Evolutionary conservation across 2,329 filamentous ascomycete species (phyloP), one percentile per base, ranked within the genome.

Genomic region (Aciculosporium take): DNA sequence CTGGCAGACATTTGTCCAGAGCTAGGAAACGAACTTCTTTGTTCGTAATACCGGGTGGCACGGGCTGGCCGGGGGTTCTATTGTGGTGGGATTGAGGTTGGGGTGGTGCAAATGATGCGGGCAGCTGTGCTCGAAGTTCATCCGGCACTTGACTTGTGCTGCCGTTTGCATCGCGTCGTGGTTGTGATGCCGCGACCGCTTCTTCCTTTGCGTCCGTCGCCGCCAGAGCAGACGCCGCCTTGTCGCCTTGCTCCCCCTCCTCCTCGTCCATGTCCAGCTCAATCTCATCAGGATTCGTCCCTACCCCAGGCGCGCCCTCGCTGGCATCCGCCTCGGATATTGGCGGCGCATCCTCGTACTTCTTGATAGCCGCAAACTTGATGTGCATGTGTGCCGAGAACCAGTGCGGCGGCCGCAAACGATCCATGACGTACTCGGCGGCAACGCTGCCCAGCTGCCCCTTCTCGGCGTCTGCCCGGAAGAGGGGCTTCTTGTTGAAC

Each of bases 361-460:
- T 64, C 56, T 74, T 81, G 47, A 76, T 58, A 1, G 88, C 91
- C 1, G 80, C 62, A 56, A 82, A 96, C 56, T 89, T 93, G 65
- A 83, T 79, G 60, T 98, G 91, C 63, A 96, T 62, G 61, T 98
- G 91, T 3, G 88, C 91, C 29, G 84, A 81, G 57, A 96, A 95
- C 91, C 91, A 98, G 57, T 86, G 81, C 0, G 72, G 71, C 8
- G 91, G 91, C 40, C 86, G 72, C 40, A 98, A 61, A 24, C 84
- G 73, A 55, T 94, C 79, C 61, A 96, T 72, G 17, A 94, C 79
- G 50, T 82, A 76, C 54, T 74, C 76, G 0, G 88, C 88, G 0
- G 89, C 89, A 25, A 74, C 65, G 51, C 76, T 96, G 0, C 91
- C 91, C 18, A 98, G 65, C 7, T 68, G 78, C 0, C 86, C 86